Conservation (phyloP, 2,329 filamentous ascomycete species). For the Pseudofabraea citricarpa region DNA sequence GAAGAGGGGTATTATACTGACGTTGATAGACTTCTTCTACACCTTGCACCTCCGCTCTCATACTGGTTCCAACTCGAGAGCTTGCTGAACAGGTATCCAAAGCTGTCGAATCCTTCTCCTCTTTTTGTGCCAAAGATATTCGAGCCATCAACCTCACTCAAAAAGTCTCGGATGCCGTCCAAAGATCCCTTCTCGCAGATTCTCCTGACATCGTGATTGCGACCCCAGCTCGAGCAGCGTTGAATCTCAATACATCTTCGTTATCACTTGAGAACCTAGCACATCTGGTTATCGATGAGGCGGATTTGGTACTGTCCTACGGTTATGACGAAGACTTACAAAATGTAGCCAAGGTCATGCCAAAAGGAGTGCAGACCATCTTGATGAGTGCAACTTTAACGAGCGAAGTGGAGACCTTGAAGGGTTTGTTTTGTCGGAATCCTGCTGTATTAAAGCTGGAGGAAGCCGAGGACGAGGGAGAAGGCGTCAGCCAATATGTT, state of each 20-base stretch:
- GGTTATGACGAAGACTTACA: conserved; percentile 90
- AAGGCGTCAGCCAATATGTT: conserved; percentile 79
- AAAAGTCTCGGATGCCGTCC: conserved; percentile 84
- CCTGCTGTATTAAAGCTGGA: conserved; percentile 78
- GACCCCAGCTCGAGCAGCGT: conserved; percentile 78
- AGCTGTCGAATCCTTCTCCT: conserved; percentile 68
- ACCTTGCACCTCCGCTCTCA: conserved; percentile 65
- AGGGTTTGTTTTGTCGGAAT: conserved; percentile 77
- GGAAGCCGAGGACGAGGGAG: conserved; percentile 71
- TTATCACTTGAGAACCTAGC: conserved; percentile 67
- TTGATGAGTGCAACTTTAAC: conserved; percentile 93
- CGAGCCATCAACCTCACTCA: conserved; percentile 82
- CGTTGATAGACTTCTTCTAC: conserved; percentile 40
- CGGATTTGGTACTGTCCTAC: conserved; percentile 88
- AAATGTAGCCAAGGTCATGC: conserved; percentile 70
- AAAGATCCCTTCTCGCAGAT: conserved; percentile 79
- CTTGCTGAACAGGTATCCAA: conserved; percentile 88
- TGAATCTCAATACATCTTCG: conserved; percentile 69
- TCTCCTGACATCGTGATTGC: conserved; percentile 85
- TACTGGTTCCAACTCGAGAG: conserved; percentile 91
- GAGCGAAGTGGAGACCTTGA: conserved; percentile 79
- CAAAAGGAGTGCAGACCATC: conserved; percentile 82
- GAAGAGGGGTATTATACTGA: conserved; percentile 8
- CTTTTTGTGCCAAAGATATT: conserved; percentile 81
- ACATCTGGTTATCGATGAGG: conserved; percentile 83